Evolutionary conservation across 306 rosid genomes (phyloP).

Genomic region (Sicyos edulis): DNA sequence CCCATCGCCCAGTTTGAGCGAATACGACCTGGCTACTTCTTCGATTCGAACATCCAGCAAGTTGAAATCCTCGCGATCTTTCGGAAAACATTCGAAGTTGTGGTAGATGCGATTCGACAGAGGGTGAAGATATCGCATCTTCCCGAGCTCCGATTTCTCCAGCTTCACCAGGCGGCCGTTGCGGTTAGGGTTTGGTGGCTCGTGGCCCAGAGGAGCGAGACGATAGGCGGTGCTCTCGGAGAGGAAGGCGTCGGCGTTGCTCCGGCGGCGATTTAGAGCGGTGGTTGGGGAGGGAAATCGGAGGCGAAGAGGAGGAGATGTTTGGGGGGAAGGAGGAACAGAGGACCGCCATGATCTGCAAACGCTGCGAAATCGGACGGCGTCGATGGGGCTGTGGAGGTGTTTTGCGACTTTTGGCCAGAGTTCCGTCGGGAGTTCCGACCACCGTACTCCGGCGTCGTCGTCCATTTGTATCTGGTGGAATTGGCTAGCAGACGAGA

Average conservation of each 20-base stretch:
- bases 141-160: constrained; percentile 23
- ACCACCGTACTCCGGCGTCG: constrained; percentile 21
- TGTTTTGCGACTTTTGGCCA: constrained; percentile 26
- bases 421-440: constrained; percentile 30
- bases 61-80: constrained; percentile 10
- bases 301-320: constrained; percentile 22
- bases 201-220: neutral
- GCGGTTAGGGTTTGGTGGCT: neutral
- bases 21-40: constrained; percentile 22
- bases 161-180: constrained; percentile 28
- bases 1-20: neutral
- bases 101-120: constrained; percentile 15
- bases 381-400: constrained; percentile 25
- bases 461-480: constrained; percentile 8
- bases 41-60: constrained; percentile 21
- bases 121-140: constrained; percentile 27
- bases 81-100: neutral
- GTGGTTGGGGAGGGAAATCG: constrained; percentile 8
- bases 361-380: constrained; percentile 37
- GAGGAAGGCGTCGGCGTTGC: constrained; percentile 17
- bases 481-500: neutral
- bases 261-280: neutral
- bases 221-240: constrained; percentile 23
- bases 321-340: constrained; percentile 9
- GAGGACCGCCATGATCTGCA: constrained; percentile 38